A percentile compares a stretch with the other conserved stretches of the same genome.
Conservation (phyloP, 2,329 filamentous ascomycete species). For the Cladosporium sphaerospermum region DNA sequence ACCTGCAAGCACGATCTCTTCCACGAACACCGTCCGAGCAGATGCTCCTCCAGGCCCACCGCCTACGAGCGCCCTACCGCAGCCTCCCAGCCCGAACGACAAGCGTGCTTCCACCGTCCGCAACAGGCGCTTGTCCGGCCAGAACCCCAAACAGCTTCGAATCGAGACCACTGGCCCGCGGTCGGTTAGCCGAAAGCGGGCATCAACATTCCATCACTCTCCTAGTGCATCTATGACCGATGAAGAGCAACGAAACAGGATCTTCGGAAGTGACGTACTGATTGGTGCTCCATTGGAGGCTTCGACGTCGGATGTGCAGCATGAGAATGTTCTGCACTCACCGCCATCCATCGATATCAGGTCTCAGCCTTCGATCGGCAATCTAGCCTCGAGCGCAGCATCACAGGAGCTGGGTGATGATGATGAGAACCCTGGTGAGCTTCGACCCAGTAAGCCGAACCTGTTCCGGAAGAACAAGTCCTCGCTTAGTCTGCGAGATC, state of each 20-base stretch:
- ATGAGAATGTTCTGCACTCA: constrained; percentile 25
- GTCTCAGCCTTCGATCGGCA: constrained; percentile 14
- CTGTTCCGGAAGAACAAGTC: constrained; percentile 46
- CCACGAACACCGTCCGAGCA: constrained; percentile 21
- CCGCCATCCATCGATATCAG: constrained; percentile 26
- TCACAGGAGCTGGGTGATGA: constrained; percentile 18
- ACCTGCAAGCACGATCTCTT: constrained; percentile 17
- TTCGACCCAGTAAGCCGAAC: constrained; percentile 20
- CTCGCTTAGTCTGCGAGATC: constrained; percentile 59
- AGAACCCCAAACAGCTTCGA: constrained; percentile 75
- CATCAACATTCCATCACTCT: constrained; percentile 28
- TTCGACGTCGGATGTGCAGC: constrained; percentile 21
- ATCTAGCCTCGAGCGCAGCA: constrained; percentile 14
- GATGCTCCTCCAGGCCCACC: constrained; percentile 26
- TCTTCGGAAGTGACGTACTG: constrained; percentile 17
- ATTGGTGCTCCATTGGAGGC: constrained; percentile 17
- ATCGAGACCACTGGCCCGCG: constrained; percentile 64
- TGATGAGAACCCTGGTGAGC: constrained; percentile 22
- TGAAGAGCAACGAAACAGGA: constrained; percentile 16
- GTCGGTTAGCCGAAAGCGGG: constrained; percentile 23
- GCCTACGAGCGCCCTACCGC: constrained; percentile 20
- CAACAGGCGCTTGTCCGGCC: constrained; percentile 71
- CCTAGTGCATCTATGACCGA: constrained; percentile 21
- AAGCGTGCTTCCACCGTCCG: constrained; percentile 33
- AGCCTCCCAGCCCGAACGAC: constrained; percentile 17